Percentiles rank a stretch among this genome's conserved stretches.
Evolutionary conservation across 495 filamentous ascomycete genomes (phyloP).

Genomic region (Xylaria nigripes): DNA sequence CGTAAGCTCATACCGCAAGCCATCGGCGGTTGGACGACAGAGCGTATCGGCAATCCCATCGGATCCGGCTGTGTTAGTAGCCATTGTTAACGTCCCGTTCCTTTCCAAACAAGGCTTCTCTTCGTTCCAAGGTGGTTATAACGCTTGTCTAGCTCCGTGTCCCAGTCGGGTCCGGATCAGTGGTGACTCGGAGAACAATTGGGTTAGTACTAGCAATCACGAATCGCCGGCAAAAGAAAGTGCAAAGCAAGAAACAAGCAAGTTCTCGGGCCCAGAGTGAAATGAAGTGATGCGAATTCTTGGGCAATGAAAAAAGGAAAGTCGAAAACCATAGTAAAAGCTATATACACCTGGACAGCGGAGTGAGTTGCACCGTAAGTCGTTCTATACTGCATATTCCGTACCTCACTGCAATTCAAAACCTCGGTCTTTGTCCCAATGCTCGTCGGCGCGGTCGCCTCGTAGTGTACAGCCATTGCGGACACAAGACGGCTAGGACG

Average conservation of each 20-base stretch:
- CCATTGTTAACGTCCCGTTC: too few species aligned
- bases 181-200: background rate
- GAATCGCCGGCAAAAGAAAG: background rate
- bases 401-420: background rate
- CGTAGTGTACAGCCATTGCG: background rate
- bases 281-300: background rate
- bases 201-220: background rate
- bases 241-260: background rate
- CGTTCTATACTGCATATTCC: too few species aligned
- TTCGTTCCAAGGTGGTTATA: background rate
- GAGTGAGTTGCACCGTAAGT: too few species aligned
- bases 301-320: background rate
- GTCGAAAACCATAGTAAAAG: background rate
- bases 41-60: background rate
- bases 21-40: conserved; percentile 35
- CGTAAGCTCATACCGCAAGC: conserved; percentile 47
- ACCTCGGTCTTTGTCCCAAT: background rate
- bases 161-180: conserved; percentile 9
- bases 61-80: background rate
- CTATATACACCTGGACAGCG: too few species aligned
- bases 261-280: background rate
- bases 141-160: background rate
- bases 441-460: background rate
- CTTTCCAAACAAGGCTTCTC: too few species aligned
- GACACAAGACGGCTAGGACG: background rate